Evolutionary conservation across 306 rosid genomes (phyloP).

Genomic region (Quercus gilva): DNA sequence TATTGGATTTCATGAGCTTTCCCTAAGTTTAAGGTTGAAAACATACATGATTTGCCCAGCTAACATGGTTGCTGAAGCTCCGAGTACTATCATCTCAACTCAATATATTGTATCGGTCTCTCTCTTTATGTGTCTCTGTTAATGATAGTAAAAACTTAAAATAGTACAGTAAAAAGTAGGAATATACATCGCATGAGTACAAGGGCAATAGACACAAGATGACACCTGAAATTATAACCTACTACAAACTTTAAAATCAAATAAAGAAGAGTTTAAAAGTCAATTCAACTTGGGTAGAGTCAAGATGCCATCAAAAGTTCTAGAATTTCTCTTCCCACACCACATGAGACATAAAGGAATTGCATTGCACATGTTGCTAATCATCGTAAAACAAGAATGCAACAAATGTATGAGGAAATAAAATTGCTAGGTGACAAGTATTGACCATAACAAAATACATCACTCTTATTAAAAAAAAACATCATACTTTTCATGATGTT

Average conservation of each 20-base stretch:
- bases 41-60: too few species aligned
- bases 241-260: neutral
- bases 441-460: neutral
- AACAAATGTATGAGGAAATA: slow-evolving; percentile 6
- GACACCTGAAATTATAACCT: neutral
- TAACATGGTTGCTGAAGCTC: too few species aligned
- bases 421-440: slow-evolving; percentile 3
- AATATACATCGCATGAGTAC: neutral
- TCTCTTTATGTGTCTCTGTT: too few species aligned
- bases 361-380: neutral
- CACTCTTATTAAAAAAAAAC: neutral
- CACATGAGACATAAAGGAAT: neutral
- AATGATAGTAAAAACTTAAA: too few species aligned
- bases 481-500: neutral
- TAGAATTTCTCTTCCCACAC: neutral
- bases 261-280: neutral
- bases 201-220: neutral
- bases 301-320: neutral
- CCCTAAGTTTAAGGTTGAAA: too few species aligned
- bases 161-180: neutral
- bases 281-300: neutral
- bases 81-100: too few species aligned
- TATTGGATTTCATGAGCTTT: too few species aligned
- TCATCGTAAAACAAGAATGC: neutral
- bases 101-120: too few species aligned